phyloP scores from a whole-genome alignment of 2,329 filamentous ascomycete genomes.

The Apiospora aurea region DNA sequence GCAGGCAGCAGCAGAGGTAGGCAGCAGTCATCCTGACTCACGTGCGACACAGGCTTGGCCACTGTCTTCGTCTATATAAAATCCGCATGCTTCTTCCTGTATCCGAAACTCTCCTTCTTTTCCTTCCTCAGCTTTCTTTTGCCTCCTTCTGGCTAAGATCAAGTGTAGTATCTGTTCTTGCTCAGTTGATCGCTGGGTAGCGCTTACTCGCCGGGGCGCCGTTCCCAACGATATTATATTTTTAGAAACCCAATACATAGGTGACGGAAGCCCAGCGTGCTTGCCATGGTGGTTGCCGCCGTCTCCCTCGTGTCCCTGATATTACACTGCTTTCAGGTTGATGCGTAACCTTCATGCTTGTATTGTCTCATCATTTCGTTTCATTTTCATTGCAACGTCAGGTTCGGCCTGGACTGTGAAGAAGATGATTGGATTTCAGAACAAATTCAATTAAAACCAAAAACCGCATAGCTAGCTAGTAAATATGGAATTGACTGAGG shows the following conservation, averaged over 20 bases:
- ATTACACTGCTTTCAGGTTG: conserved; percentile 20
- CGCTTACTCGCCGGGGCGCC: neutral
- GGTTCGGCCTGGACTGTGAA: conserved; percentile 12
- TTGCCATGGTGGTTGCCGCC: neutral
- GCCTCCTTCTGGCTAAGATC: conserved; percentile 20
- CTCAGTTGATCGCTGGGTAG: conserved; percentile 19
- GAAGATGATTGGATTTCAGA: neutral
- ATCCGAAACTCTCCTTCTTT: neutral
- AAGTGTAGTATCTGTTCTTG: conserved; percentile 25
- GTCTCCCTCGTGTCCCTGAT: conserved; percentile 20
- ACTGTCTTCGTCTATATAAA: neutral
- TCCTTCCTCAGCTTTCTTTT: conserved; percentile 15
- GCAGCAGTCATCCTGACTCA: neutral
- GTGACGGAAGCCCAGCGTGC: neutral
- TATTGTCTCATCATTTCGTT: neutral
- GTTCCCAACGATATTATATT: neutral
- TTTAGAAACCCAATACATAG: neutral
- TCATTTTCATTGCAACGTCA: conserved; percentile 19
- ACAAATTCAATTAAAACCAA: too few relatives aligned
- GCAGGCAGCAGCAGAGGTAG: neutral
- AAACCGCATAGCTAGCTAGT: conserved; percentile 8
- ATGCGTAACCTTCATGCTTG: neutral
- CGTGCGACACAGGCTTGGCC: neutral
- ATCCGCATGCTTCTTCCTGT: neutral
- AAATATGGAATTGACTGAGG: neutral